A percentile compares a stretch with the other conserved stretches of the same genome.
phyloP scores from a whole-genome alignment of 164 flowering plant genomes.

The Akebia trifoliata region DNA sequence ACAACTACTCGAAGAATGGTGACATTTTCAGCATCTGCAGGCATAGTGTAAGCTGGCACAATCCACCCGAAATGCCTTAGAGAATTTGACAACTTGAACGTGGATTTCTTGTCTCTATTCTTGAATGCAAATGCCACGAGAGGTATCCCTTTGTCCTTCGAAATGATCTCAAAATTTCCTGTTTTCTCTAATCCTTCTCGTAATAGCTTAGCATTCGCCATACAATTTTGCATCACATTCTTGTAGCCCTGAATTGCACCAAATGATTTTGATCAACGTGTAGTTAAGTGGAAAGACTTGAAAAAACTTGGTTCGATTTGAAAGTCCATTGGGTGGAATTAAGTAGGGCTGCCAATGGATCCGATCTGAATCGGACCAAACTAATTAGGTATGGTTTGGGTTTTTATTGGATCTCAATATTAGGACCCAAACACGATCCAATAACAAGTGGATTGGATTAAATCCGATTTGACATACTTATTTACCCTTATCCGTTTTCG shows the following conservation, averaged over 20 bases:
- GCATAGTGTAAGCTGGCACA: constrained; percentile 53
- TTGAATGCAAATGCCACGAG: constrained; percentile 39
- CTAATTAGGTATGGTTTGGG: too few species aligned
- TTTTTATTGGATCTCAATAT: too few species aligned
- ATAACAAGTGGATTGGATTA: too few species aligned
- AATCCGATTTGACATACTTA: too few species aligned
- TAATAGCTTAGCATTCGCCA: constrained; percentile 25
- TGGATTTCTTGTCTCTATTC: constrained; percentile 23
- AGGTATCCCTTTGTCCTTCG: constrained; percentile 35
- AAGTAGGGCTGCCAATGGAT: too few species aligned
- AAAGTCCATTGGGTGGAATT: too few species aligned
- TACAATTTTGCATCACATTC: constrained; percentile 30
- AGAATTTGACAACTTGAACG: constrained; percentile 31
- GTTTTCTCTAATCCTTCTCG: constrained; percentile 31
- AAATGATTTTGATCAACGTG: too few species aligned
- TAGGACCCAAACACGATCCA: too few species aligned
- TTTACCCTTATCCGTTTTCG: too few species aligned
- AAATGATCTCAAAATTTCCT: constrained; percentile 31
- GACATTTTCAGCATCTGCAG: constrained; percentile 50
- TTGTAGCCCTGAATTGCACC: constrained; percentile 15
- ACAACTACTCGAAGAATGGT: constrained; percentile 66
- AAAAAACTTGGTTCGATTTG: too few species aligned
- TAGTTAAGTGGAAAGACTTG: too few species aligned
- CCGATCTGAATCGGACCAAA: too few species aligned
- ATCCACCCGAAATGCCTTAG: constrained; percentile 40